Evolutionary conservation across 208 protist genomes (phyloP).

Genomic region (Wallacemonas sp.): DNA sequence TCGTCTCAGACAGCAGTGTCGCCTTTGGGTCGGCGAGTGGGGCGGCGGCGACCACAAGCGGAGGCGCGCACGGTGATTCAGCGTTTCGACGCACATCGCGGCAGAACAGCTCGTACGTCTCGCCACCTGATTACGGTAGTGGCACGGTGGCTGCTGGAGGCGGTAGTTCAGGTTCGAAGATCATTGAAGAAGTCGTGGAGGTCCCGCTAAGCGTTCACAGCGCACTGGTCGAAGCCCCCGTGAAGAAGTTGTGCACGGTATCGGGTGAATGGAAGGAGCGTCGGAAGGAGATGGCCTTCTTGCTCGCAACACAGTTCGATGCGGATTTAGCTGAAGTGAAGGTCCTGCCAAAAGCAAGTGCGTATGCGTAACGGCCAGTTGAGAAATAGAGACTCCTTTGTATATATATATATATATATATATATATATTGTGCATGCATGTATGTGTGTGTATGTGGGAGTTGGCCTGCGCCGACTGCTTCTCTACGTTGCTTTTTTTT

Average conservation of each 20-base stretch:
- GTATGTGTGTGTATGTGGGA: background rate
- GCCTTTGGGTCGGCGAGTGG: no score
- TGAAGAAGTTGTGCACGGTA: conserved; percentile 21
- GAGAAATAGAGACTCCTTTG: no score
- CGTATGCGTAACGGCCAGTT: background rate
- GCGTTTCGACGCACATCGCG: no score
- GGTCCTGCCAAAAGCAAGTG: conserved; percentile 13
- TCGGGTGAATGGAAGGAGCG: conserved; percentile 44
- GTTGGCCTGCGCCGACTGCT: background rate
- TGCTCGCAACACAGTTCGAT: conserved; percentile 47
- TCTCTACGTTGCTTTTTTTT: conserved; percentile 12
- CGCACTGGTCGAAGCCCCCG: conserved; percentile 30
- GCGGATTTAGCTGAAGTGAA: conserved; percentile 42
- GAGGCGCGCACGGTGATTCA: no score
- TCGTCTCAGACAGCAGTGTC: no score
- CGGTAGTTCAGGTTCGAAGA: background rate
- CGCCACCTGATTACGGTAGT: background rate
- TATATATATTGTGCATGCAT: conserved; percentile 4
- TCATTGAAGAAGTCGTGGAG: conserved; percentile 18
- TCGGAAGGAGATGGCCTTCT: conserved; percentile 33
- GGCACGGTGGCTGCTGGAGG: background rate
- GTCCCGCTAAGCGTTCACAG: conserved; percentile 21
- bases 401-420: conserved; percentile 14
- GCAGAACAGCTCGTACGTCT: background rate
- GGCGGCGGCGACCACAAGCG: no score